Conservation (phyloP, 352 stramenopile species). For the Phytophthora sp. region DNA sequence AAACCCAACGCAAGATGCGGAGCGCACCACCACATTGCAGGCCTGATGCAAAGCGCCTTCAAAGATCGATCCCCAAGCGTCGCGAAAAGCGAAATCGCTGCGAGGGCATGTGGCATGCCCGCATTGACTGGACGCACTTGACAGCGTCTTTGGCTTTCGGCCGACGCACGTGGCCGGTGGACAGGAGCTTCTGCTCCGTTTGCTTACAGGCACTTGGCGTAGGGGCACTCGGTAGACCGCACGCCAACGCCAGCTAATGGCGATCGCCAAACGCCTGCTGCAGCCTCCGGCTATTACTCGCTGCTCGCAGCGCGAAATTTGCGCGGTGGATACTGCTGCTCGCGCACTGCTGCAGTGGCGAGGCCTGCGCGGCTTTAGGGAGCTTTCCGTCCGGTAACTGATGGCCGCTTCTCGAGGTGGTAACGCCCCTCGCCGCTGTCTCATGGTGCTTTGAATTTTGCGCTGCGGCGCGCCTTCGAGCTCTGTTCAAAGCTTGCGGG, state of each 20-base stretch:
- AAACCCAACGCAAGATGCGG: constrained; percentile 6
- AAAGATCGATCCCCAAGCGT: constrained; percentile 27
- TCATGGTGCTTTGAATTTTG: constrained; percentile 27
- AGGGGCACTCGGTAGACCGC: constrained; percentile 1
- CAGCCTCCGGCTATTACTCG: constrained; percentile 21
- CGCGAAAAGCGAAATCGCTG: constrained; percentile 14
- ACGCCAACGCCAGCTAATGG: constrained; percentile 5
- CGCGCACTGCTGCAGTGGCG: constrained; percentile 5
- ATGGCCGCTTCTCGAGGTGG: constrained; percentile 12
- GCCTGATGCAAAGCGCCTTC: not conserved
- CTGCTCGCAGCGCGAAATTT: constrained; percentile 1
- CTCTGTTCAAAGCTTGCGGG: not conserved
- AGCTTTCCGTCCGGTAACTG: constrained; percentile 22
- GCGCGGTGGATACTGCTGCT: not conserved
- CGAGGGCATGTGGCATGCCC: not conserved
- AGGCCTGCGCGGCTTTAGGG: not conserved
- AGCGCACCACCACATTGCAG: constrained; percentile 23
- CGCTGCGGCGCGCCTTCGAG: constrained; percentile 8
- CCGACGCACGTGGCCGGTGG: not conserved
- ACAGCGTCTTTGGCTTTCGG: not conserved
- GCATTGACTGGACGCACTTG: constrained; percentile 21
- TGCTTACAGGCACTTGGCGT: not conserved
- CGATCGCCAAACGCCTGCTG: constrained; percentile 20
- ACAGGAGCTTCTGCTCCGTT: not conserved
- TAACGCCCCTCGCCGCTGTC: constrained; percentile 26